phyloP scores from a whole-genome alignment of 2,329 filamentous ascomycete species.

The Cladobotryum protrusum region DNA sequence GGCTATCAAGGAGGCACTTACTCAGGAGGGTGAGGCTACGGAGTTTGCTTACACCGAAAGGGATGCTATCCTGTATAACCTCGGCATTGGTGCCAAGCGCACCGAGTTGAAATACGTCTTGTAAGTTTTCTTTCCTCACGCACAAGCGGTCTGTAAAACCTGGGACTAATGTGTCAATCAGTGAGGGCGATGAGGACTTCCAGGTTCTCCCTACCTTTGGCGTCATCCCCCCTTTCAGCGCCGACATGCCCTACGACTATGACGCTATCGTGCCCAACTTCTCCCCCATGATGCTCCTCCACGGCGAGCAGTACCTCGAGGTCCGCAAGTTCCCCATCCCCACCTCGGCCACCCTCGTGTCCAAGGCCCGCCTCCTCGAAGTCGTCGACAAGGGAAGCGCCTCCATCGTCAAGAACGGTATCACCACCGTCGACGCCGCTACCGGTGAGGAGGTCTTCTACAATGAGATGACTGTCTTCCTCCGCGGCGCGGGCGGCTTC shows the following conservation, averaged over 20 bases:
- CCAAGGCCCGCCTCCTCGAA: conserved; percentile 76
- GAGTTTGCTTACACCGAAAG: conserved; percentile 79
- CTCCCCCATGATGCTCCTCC: conserved; percentile 95
- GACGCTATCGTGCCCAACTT: conserved; percentile 90
- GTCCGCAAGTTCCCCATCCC: conserved; percentile 88
- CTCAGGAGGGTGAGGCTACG: conserved; percentile 62
- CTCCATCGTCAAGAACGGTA: conserved; percentile 72
- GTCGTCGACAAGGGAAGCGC: conserved; percentile 94
- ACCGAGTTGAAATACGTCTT: conserved; percentile 83
- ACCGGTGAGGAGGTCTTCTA: conserved; percentile 92
- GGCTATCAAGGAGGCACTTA: conserved; percentile 71
- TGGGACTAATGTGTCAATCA: conserved; percentile 18
- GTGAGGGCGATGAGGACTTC: conserved; percentile 84
- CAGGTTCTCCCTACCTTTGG: conserved; percentile 92
- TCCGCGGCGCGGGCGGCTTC: conserved; percentile 86
- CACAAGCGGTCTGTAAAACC: neutral
- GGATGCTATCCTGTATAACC: conserved; percentile 91
- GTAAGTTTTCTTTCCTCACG: conserved; percentile 26
- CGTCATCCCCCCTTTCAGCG: conserved; percentile 89
- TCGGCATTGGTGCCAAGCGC: conserved; percentile 87
- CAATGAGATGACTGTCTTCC: conserved; percentile 91
- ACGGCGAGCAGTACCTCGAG: conserved; percentile 98
- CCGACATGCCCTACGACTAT: conserved; percentile 71
- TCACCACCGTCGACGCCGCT: conserved; percentile 75
- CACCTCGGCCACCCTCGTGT: conserved; percentile 70